Evolutionary conservation across 2,329 filamentous ascomycete species (phyloP).

Genomic region (Zelopaecilomyces penicillatus): DNA sequence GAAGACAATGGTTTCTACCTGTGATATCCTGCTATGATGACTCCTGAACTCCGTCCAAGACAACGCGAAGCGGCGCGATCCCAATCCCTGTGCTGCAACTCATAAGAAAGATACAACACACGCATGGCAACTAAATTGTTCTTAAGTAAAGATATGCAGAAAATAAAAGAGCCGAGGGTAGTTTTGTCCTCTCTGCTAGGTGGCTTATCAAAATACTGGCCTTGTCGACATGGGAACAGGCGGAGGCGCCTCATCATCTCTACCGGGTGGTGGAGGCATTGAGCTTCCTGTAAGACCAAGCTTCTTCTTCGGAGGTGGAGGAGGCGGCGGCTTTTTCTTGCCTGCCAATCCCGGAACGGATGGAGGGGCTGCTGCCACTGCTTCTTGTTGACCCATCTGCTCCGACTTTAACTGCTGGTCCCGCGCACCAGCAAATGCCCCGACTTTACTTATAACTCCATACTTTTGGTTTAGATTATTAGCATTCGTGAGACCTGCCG

Average conservation of each 20-base stretch:
- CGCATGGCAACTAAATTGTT: too few relatives aligned
- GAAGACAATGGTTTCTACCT: too few relatives aligned
- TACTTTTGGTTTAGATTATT: slow-evolving; percentile 54
- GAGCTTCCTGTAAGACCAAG: slow-evolving; percentile 24
- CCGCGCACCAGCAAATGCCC: slow-evolving; percentile 14
- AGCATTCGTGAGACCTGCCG: slow-evolving; percentile 48
- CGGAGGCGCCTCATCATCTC: slow-evolving; percentile 32
- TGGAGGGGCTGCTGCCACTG: slow-evolving; percentile 2
- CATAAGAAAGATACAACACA: too few relatives aligned
- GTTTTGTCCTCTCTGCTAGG: too few relatives aligned
- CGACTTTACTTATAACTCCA: slow-evolving; percentile 36
- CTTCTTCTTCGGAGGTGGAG: slow-evolving; percentile 46
- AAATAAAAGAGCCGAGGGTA: too few relatives aligned
- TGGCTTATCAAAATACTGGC: slow-evolving; percentile 31
- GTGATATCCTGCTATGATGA: too few relatives aligned
- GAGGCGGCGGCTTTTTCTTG: slow-evolving; percentile 48
- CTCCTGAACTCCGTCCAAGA: too few relatives aligned
- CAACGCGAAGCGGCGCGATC: too few relatives aligned
- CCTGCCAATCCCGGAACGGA: slow-evolving; percentile 17
- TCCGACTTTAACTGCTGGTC: background rate
- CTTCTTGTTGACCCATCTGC: background rate
- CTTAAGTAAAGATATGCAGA: too few relatives aligned
- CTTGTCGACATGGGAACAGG: slow-evolving; percentile 45
- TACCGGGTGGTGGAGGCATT: slow-evolving; percentile 7
- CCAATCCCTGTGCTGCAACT: too few relatives aligned